Conservation (phyloP, 1,284 basidiomycete species). For the Anthracocystis walkeri region DNA sequence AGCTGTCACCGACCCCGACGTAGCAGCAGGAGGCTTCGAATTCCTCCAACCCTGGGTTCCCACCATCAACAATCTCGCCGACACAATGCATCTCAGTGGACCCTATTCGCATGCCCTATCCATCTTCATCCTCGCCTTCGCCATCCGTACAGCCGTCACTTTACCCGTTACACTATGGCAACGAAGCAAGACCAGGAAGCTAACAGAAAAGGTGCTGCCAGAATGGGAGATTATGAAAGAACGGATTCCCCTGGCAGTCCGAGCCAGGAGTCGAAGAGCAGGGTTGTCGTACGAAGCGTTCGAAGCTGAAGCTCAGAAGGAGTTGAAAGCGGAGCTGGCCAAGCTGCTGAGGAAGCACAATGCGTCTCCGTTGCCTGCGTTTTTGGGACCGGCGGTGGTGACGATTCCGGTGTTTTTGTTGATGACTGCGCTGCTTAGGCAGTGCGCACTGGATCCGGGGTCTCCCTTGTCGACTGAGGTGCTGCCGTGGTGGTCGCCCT, state of each 20-base stretch:
- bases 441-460: slow-evolving; percentile 46
- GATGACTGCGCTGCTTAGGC: slow-evolving; percentile 58
- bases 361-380: slow-evolving; percentile 57
- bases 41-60: slow-evolving; percentile 50
- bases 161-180: slow-evolving; percentile 87
- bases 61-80: slow-evolving; percentile 46
- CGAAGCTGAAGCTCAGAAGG: slow-evolving; percentile 67
- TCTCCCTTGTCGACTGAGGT: slow-evolving; percentile 53
- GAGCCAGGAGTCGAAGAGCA: slow-evolving; percentile 73
- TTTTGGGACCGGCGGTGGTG: slow-evolving; percentile 57
- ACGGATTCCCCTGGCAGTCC: slow-evolving; percentile 70
- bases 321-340: slow-evolving; percentile 54
- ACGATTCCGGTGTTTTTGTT: slow-evolving; percentile 63
- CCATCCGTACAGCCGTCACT: slow-evolving; percentile 76
- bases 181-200: slow-evolving; percentile 75
- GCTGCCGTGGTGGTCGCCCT: slow-evolving; percentile 65
- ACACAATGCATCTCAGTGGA: slow-evolving; percentile 45
- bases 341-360: slow-evolving; percentile 52
- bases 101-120: slow-evolving; percentile 73
- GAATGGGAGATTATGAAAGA: slow-evolving; percentile 75
- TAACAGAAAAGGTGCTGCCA: slow-evolving; percentile 79
- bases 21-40: slow-evolving; percentile 37
- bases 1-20: slow-evolving; percentile 10
- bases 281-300: slow-evolving; percentile 74
- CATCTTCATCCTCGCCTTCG: slow-evolving; percentile 80